Evolutionary conservation across 352 stramenopile genomes (phyloP).

Genomic region (Phytophthora kernoviae): DNA sequence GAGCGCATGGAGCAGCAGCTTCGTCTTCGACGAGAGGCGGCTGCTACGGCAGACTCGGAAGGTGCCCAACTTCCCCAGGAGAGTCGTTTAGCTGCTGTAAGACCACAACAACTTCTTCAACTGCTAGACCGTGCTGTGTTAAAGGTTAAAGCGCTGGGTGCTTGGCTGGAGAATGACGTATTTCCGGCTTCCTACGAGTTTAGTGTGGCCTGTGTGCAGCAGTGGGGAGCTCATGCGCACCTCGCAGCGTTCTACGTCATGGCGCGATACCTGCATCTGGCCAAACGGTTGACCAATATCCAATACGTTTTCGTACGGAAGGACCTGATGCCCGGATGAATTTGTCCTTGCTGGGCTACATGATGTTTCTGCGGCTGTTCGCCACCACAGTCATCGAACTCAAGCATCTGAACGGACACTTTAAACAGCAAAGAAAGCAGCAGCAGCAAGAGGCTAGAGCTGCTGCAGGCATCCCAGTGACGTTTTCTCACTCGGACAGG

Average conservation of each 20-base stretch:
- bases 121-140: conserved; percentile 50
- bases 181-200: conserved; percentile 71
- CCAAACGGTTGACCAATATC: conserved; percentile 70
- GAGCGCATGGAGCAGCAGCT: conserved; percentile 85
- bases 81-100: conserved; percentile 13
- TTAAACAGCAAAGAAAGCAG: conserved; percentile 50
- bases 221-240: conserved; percentile 62
- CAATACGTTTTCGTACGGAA: conserved; percentile 84
- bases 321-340: conserved; percentile 63
- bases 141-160: conserved; percentile 41
- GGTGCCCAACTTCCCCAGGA: background rate
- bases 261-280: conserved; percentile 69
- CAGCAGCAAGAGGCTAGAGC: conserved; percentile 39
- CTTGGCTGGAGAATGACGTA: conserved; percentile 48
- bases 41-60: conserved; percentile 18
- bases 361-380: conserved; percentile 73
- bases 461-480: conserved; percentile 10
- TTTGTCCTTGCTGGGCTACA: conserved; percentile 78
- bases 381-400: conserved; percentile 56
- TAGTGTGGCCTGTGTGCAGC: conserved; percentile 43
- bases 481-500: conserved; percentile 40
- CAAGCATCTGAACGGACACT: conserved; percentile 53
- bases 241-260: conserved; percentile 80
- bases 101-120: conserved; percentile 27
- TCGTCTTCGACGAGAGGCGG: conserved; percentile 44